These are phyloP conservation scores for Thuja plicata DNA, from an alignment of 83 land plant species.

Conservation along the genomic window DNA sequence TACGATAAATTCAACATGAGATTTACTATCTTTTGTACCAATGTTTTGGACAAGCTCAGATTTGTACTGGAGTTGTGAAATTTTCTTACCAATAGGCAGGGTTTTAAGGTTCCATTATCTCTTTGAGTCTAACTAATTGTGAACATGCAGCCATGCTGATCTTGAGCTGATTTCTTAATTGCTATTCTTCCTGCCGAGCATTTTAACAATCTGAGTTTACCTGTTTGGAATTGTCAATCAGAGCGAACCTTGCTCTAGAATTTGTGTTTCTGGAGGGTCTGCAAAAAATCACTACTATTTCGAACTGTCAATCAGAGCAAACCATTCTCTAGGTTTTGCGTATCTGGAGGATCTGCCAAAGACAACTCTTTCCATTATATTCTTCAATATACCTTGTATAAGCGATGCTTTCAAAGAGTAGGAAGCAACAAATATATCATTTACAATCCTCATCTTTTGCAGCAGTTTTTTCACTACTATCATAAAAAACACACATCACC, in stretches of 20 bases:
- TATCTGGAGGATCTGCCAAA: constrained; percentile 20
- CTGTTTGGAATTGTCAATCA: constrained; percentile 21
- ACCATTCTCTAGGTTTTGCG: constrained; percentile 19
- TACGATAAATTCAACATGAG: constrained; percentile 30
- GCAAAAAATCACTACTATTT: constrained; percentile 12
- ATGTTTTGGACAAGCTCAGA: constrained; percentile 16
- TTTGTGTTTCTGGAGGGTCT: constrained; percentile 21
- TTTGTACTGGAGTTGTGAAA: constrained; percentile 26
- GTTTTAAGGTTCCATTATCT: constrained; percentile 31
- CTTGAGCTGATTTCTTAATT: constrained; percentile 15
- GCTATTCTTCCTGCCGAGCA: constrained; percentile 26
- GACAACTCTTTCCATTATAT: neutral
- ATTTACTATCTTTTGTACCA: neutral
- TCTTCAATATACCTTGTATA: no score
- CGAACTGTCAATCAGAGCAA: constrained; percentile 28
- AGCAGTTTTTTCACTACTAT: neutral
- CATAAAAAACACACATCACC: neutral
- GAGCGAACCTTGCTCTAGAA: constrained; percentile 23
- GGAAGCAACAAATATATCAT: neutral
- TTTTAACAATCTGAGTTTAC: constrained; percentile 21
- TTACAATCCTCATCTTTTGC: neutral
- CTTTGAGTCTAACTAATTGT: constrained; percentile 21
- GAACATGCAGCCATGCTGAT: constrained; percentile 7
- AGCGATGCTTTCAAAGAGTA: neutral
- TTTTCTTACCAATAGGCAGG: constrained; percentile 29